phyloP scores from a whole-genome alignment of 2,329 filamentous ascomycete genomes.

The Trichoderma asperellum region DNA sequence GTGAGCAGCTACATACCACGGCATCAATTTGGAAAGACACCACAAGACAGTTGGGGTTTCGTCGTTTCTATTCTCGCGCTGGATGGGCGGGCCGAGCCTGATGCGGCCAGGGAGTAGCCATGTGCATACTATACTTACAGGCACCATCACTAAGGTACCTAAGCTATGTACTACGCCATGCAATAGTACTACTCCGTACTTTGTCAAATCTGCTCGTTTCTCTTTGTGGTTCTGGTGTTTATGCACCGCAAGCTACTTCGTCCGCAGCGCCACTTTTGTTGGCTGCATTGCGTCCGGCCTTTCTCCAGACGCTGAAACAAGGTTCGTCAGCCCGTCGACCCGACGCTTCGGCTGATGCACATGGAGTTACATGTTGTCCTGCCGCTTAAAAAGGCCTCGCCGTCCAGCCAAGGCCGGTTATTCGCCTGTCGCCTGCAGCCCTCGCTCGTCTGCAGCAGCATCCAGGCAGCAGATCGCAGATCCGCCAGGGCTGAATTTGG shows the following conservation, averaged over 20 bases:
- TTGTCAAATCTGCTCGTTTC: background rate
- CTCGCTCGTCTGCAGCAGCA: conserved; percentile 22
- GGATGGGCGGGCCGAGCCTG: background rate
- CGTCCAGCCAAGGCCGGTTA: background rate
- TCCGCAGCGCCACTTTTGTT: background rate
- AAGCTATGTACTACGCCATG: too few species aligned
- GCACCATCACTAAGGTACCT: too few species aligned
- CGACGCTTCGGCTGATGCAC: conserved; percentile 27
- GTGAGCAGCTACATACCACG: background rate
- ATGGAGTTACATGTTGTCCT: conserved; percentile 7
- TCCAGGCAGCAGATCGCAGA: conserved; percentile 29
- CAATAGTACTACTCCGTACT: background rate
- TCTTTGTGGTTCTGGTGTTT: background rate
- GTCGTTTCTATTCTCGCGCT: background rate
- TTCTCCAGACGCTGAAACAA: conserved; percentile 30
- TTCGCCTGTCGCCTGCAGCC: conserved; percentile 24
- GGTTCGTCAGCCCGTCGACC: conserved; percentile 20
- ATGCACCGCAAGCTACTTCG: background rate
- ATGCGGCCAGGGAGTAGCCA: background rate
- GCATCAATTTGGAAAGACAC: conserved; percentile 12
- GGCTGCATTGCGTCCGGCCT: conserved; percentile 2
- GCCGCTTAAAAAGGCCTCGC: conserved; percentile 23
- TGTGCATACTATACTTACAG: too few species aligned
- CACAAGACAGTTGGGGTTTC: conserved; percentile 11
- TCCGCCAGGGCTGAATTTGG: conserved; percentile 24